Conservation (phyloP, 768 basidiomycete genomes). For the Boletus vinaceobasis region DNA sequence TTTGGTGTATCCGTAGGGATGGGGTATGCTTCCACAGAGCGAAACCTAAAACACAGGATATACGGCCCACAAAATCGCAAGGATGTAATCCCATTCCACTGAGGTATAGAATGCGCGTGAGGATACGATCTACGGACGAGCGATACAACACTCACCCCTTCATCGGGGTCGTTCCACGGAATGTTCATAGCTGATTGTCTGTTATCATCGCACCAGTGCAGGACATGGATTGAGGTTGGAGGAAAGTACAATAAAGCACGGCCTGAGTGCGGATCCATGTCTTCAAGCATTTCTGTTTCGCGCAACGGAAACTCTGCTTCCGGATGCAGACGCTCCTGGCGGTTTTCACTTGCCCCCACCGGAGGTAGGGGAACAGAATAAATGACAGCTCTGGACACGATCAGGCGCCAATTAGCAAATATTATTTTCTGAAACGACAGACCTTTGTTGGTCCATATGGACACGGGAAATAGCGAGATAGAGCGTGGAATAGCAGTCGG, state of each 20-base stretch:
- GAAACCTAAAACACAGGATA: conserved; percentile 50
- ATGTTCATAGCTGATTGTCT: conserved; percentile 23
- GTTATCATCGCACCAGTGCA: conserved; percentile 36
- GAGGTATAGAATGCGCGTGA: not conserved
- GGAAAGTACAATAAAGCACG: conserved; percentile 31
- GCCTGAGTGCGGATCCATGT: conserved; percentile 33
- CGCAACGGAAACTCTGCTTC: conserved; percentile 17
- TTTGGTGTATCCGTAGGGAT: conserved; percentile 9
- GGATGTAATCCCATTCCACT: conserved; percentile 44
- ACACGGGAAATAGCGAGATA: conserved; percentile 11
- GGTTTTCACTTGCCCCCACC: not conserved
- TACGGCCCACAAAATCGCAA: conserved; percentile 46
- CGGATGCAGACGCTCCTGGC: not conserved
- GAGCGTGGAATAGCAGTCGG: conserved; percentile 7
- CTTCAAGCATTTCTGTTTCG: conserved; percentile 26
- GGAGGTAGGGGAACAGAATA: conserved; percentile 12
- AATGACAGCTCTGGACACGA: conserved; percentile 7
- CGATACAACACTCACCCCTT: conserved; percentile 26
- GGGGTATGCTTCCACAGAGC: conserved; percentile 45
- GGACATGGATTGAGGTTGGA: conserved; percentile 32
- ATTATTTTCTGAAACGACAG: not conserved
- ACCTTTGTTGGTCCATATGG: conserved; percentile 9
- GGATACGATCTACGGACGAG: not conserved
- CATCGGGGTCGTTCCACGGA: conserved; percentile 26
- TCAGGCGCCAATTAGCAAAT: not conserved